These are phyloP conservation scores for Zalaria obscura DNA, from an alignment of 2,329 filamentous ascomycete genomes.

Conservation along the genomic window DNA sequence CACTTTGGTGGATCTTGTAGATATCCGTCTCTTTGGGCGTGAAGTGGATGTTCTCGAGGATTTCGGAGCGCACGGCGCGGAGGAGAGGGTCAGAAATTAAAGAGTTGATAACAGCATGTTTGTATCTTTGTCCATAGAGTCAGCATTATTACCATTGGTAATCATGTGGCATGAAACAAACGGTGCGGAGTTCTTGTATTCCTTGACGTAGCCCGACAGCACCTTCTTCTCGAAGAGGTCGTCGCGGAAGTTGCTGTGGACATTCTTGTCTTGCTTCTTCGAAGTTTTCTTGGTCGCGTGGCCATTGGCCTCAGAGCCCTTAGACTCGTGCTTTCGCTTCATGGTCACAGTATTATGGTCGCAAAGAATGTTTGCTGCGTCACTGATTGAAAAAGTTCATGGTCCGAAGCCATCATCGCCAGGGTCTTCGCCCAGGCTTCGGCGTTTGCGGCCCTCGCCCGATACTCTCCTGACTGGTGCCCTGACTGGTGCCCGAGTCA, in stretches of 20 bases:
- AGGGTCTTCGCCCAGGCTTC: too few relatives aligned
- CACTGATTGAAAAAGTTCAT: too few relatives aligned
- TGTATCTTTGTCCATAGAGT: conserved; percentile 43
- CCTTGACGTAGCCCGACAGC: conserved; percentile 43
- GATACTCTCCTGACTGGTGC: too few relatives aligned
- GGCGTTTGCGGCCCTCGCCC: too few relatives aligned
- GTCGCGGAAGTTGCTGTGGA: conserved; percentile 46
- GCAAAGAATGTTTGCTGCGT: too few relatives aligned
- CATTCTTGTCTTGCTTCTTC: conserved; percentile 9
- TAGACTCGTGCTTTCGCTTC: conserved; percentile 26
- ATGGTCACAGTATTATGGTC: conserved; percentile 6
- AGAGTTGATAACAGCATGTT: conserved; percentile 76
- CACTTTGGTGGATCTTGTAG: conserved; percentile 98
- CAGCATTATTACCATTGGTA: conserved; percentile 5
- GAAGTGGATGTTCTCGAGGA: conserved; percentile 78
- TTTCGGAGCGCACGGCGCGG: conserved; percentile 75
- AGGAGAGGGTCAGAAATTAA: conserved; percentile 72
- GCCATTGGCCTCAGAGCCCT: conserved; percentile 13
- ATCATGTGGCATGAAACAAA: conserved; percentile 5
- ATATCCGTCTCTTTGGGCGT: conserved; percentile 99
- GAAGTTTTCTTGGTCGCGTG: conserved; percentile 20
- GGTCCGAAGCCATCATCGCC: too few relatives aligned
- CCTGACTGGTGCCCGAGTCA: too few relatives aligned
- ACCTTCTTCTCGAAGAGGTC: conserved; percentile 50
- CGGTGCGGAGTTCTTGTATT: conserved; percentile 50